Percentiles rank a stretch among this genome's conserved stretches.
These are phyloP conservation scores for Tephrocybe sp. DNA, from an alignment of 768 basidiomycete species.

Conservation along the genomic window DNA sequence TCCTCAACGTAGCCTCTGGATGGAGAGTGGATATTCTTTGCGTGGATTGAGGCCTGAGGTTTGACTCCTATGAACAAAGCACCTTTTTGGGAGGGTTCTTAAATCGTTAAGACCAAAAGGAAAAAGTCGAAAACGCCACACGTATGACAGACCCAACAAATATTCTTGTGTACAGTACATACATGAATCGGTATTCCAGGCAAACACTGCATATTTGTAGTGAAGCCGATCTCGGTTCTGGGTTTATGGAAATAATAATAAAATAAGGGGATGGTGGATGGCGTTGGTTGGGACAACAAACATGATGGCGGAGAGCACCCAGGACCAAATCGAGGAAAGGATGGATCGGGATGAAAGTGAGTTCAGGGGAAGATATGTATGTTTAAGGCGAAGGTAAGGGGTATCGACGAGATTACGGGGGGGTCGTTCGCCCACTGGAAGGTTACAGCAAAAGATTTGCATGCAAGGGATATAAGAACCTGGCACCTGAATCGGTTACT, in stretches of 20 bases:
- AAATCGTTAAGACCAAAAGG: no score
- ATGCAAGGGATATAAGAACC: neutral
- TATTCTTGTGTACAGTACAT: slow-evolving; percentile 5
- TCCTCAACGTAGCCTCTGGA: slow-evolving; percentile 22
- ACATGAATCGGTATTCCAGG: neutral
- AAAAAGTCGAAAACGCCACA: neutral
- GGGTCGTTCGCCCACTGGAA: slow-evolving; percentile 14
- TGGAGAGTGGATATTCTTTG: slow-evolving; percentile 13
- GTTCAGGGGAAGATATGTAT: neutral
- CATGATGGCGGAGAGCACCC: neutral
- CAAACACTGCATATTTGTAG: neutral
- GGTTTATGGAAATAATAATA: neutral
- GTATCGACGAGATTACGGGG: slow-evolving; percentile 15
- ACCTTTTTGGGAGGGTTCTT: no score
- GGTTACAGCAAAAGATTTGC: neutral
- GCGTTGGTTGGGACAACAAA: neutral
- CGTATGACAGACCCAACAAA: neutral
- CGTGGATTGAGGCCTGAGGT: neutral
- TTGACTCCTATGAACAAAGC: no score
- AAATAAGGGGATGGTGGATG: neutral
- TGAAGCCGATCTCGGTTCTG: neutral
- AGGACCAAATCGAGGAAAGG: no score
- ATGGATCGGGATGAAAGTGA: neutral
- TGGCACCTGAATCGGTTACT: neutral
- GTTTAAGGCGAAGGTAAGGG: neutral